Percentiles rank a stretch among this genome's conserved stretches.
These are phyloP conservation scores for Huntiella moniliformis DNA, from an alignment of 2,329 filamentous ascomycete genomes.

Conservation along the genomic window DNA sequence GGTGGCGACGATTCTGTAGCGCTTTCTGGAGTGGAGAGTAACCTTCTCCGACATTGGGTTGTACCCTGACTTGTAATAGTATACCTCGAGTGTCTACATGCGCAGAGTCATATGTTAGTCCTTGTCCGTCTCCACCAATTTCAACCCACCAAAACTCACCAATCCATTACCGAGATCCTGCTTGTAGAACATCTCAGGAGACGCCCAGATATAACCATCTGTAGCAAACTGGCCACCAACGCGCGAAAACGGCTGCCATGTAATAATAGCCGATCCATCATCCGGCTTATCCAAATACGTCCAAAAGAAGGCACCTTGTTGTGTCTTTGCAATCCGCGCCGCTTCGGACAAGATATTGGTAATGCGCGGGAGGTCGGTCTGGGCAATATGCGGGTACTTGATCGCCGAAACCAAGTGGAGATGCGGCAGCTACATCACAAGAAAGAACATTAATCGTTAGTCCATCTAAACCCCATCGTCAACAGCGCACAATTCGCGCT, in stretches of 20 bases:
- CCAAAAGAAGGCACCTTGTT: conserved; percentile 72
- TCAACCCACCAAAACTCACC: conserved; percentile 22
- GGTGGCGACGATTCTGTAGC: conserved; percentile 65
- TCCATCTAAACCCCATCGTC: not conserved
- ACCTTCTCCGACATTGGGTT: conserved; percentile 49
- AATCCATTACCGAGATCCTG: conserved; percentile 48
- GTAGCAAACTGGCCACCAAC: conserved; percentile 60
- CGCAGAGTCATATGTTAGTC: conserved; percentile 1
- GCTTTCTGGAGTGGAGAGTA: conserved; percentile 59
- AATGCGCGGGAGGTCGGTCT: conserved; percentile 56
- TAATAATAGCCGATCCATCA: conserved; percentile 66
- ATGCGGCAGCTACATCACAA: conserved; percentile 49
- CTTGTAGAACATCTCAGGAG: conserved; percentile 57
- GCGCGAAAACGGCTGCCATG: conserved; percentile 68
- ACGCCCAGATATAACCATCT: conserved; percentile 83
- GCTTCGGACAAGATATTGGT: conserved; percentile 70
- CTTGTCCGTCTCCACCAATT: not conserved
- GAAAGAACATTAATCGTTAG: conserved; percentile 7
- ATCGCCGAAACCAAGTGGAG: conserved; percentile 76
- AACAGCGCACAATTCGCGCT: conserved; percentile 12
- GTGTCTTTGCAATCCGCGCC: conserved; percentile 65
- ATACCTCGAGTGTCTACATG: conserved; percentile 66
- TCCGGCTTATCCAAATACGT: conserved; percentile 68
- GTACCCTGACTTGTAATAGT: conserved; percentile 65
- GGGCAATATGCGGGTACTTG: conserved; percentile 55